Evolutionary conservation across 2,329 filamentous ascomycete species (phyloP).

Genomic region (Hymenoscyphus fructigenus): DNA sequence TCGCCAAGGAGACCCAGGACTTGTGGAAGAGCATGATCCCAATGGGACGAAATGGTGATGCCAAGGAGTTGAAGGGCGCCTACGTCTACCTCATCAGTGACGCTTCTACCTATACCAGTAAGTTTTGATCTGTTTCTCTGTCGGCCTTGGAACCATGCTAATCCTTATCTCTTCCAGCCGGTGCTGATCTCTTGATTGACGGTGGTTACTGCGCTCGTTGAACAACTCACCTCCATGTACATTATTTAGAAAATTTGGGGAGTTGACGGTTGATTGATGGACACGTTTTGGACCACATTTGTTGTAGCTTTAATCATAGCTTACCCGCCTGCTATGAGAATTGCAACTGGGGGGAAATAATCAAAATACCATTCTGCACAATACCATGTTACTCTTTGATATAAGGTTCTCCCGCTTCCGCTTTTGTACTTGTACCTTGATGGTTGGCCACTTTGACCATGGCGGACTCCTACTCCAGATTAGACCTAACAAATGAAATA

Average conservation of each 20-base stretch:
- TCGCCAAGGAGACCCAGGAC: slow-evolving; percentile 55
- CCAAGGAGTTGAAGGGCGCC: slow-evolving; percentile 61
- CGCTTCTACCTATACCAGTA: slow-evolving; percentile 46
- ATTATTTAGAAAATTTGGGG: neutral
- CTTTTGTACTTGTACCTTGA: neutral
- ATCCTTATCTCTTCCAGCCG: slow-evolving; percentile 29
- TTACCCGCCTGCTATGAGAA: neutral
- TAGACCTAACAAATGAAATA: too few species aligned
- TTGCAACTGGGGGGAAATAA: neutral
- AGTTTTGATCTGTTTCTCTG: neutral
- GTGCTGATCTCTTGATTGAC: slow-evolving; percentile 50
- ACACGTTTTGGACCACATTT: neutral
- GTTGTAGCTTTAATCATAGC: slow-evolving; percentile 1
- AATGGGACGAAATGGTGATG: slow-evolving; percentile 56
- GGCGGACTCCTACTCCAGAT: too few species aligned
- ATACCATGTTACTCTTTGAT: neutral
- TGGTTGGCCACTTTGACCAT: too few species aligned
- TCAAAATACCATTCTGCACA: neutral
- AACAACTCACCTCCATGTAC: neutral
- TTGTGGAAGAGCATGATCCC: slow-evolving; percentile 60
- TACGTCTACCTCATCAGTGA: slow-evolving; percentile 50
- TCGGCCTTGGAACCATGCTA: neutral
- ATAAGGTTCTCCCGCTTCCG: neutral
- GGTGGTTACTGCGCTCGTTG: slow-evolving; percentile 42
- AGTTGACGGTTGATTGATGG: slow-evolving; percentile 3